phyloP scores from a whole-genome alignment of 169 alveolate species.

The Plasmodium vinckei region DNA sequence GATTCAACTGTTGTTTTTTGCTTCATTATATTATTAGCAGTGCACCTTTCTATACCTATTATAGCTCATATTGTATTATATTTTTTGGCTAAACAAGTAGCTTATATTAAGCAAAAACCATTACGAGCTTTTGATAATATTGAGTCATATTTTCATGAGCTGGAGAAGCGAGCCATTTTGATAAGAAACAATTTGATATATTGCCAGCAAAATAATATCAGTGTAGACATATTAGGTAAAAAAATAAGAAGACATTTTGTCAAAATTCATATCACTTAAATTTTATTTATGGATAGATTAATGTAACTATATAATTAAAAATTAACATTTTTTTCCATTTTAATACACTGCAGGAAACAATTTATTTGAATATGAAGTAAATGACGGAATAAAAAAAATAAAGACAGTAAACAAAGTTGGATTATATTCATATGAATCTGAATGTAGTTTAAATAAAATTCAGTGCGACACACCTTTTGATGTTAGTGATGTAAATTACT shows the following conservation, averaged over 20 bases:
- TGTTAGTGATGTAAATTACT: constrained; percentile 60
- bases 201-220: constrained; percentile 48
- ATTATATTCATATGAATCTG: constrained; percentile 13
- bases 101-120: constrained; percentile 62
- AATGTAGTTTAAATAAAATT: constrained; percentile 5
- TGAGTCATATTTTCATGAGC: constrained; percentile 61
- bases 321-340: not conserved
- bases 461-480: constrained; percentile 34
- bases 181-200: constrained; percentile 62
- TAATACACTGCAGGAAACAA: constrained; percentile 11
- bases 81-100: constrained; percentile 42
- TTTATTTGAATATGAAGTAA: constrained; percentile 43
- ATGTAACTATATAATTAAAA: not conserved
- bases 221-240: constrained; percentile 71
- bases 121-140: constrained; percentile 59
- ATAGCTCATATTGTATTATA: constrained; percentile 32
- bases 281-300: not conserved
- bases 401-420: constrained; percentile 34
- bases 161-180: constrained; percentile 70
- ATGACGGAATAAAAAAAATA: constrained; percentile 42
- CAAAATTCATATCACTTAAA: too few relatives aligned
- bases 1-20: constrained; percentile 3
- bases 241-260: too few relatives aligned
- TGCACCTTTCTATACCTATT: constrained; percentile 24
- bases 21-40: constrained; percentile 27